Evolutionary conservation across 2,329 filamentous ascomycete genomes (phyloP).

Genomic region (Exophiala sideris): DNA sequence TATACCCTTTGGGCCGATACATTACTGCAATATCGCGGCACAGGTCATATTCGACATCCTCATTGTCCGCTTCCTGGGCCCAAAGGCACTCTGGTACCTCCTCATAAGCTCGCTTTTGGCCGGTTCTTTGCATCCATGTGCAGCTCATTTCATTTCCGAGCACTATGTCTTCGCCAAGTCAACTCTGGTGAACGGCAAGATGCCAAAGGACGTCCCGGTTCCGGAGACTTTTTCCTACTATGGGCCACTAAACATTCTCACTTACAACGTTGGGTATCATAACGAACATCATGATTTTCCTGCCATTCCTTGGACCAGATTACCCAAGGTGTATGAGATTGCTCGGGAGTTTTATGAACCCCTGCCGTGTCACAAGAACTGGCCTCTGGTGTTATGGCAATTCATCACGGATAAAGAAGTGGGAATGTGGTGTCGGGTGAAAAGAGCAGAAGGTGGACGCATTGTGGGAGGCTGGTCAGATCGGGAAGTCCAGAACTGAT

Average conservation of each 20-base stretch:
- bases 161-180: conserved; percentile 72
- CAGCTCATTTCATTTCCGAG: conserved; percentile 97
- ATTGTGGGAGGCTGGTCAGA: conserved; percentile 65
- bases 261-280: conserved; percentile 96
- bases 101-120: conserved; percentile 89
- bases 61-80: conserved; percentile 60
- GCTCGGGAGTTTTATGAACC: conserved; percentile 90
- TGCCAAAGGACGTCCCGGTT: conserved; percentile 48
- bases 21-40: conserved; percentile 73
- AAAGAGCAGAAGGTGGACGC: conserved; percentile 74
- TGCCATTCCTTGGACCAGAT: conserved; percentile 87
- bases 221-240: conserved; percentile 98
- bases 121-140: conserved; percentile 87
- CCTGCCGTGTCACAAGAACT: conserved; percentile 82
- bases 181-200: conserved; percentile 35
- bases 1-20: conserved; percentile 80
- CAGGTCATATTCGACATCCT: conserved; percentile 75
- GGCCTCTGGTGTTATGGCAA: conserved; percentile 90
- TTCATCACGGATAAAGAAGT: conserved; percentile 90
- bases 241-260: conserved; percentile 82
- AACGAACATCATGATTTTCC: conserved; percentile 99
- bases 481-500: conserved; percentile 63
- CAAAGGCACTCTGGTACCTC: conserved; percentile 73
- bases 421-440: conserved; percentile 87
- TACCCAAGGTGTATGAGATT: conserved; percentile 72